Base-by-base conservation (phyloP, 2,329 filamentous ascomycete genomes). In the Curvularia sp. region DNA sequence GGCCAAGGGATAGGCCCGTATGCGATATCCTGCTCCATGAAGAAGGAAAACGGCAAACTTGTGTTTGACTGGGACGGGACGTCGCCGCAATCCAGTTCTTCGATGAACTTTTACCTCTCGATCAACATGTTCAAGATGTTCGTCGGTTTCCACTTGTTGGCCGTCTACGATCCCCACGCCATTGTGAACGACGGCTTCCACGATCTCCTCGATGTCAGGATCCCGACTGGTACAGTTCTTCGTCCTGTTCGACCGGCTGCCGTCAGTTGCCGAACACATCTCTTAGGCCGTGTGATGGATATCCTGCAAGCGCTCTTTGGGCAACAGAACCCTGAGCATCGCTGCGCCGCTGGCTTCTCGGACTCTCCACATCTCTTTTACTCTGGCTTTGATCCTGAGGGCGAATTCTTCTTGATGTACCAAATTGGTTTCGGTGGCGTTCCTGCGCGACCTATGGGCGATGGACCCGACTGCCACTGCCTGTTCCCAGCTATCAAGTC, bases 91-190 rank as follows among this genome's bases (percentile, higher is more conserved):
- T 81, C 79, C 9, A 75, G 78, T 55, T 77, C 75, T 1, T 76
- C 77, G 12, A 80, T 83, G 72, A 83, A 84, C 63, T 83, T 79
- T 53, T 83, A 80, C 59, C 75, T 83, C 2, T 81, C 78, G 0
- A 76, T 78, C 18, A 82, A 79, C 20, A 80, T 82, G 79, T 83
- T 84, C 72, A 82, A 80, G 53, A 83, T 84, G 78, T 83, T 83
- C 59, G 78, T 83, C 43, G 81, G 79, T 0, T 82, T 80, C 62
- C 80, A 79, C 56, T 72, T 83, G 3, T 75, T 83, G n/a, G 80
- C 81, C 1, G 79, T 82, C 1, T 80, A 80, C 35, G 81, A 81
- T 28, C 81, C 81, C 0, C 77, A 81, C 20, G 79, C 77, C 24
- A 77, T 83, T 12, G 81, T 83, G 62, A 84, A 84, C 60, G 81